A percentile compares a stretch with the other conserved stretches of the same genome.
phyloP scores from a whole-genome alignment of 1,284 basidiomycete species.

The Boletellus sp. region DNA sequence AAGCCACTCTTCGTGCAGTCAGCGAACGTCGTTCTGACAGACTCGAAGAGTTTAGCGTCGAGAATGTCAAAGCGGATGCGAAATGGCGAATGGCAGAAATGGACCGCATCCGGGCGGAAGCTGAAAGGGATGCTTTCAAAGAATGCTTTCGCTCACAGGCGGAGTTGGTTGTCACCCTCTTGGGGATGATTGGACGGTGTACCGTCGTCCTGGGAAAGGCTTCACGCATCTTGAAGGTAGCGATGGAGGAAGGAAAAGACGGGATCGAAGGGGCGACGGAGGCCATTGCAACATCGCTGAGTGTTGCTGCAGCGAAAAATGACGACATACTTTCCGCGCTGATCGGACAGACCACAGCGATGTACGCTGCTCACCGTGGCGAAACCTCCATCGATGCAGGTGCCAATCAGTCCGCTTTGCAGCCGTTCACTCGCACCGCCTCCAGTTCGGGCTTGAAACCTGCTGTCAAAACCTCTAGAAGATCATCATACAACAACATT shows the following conservation, averaged over 20 bases:
- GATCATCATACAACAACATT: slow-evolving; percentile 47
- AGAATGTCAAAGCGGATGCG: slow-evolving; percentile 73
- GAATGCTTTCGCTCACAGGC: slow-evolving; percentile 66
- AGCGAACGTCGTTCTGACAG: slow-evolving; percentile 77
- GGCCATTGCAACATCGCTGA: slow-evolving; percentile 49
- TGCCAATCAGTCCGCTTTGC: slow-evolving; percentile 36
- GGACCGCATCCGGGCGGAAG: slow-evolving; percentile 67
- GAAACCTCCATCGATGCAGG: slow-evolving; percentile 39
- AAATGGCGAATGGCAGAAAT: slow-evolving; percentile 67
- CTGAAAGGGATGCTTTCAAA: slow-evolving; percentile 64
- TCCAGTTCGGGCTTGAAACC: slow-evolving; percentile 50
- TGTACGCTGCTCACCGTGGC: slow-evolving; percentile 43
- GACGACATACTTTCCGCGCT: slow-evolving; percentile 62
- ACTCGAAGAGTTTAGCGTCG: slow-evolving; percentile 69
- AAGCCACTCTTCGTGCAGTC: slow-evolving; percentile 77
- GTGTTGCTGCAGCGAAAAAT: slow-evolving; percentile 61
- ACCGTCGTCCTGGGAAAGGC: slow-evolving; percentile 73
- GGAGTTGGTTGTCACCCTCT: slow-evolving; percentile 62
- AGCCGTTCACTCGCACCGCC: slow-evolving; percentile 37
- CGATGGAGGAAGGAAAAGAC: slow-evolving; percentile 43
- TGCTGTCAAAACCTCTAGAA: slow-evolving; percentile 38
- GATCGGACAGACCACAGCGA: slow-evolving; percentile 60
- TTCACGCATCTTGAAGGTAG: slow-evolving; percentile 49
- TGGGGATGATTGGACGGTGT: slow-evolving; percentile 79
- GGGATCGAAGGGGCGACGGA: slow-evolving; percentile 39